Evolutionary conservation across 2,329 filamentous ascomycete genomes (phyloP).

Genomic region (Tothia fuscella): DNA sequence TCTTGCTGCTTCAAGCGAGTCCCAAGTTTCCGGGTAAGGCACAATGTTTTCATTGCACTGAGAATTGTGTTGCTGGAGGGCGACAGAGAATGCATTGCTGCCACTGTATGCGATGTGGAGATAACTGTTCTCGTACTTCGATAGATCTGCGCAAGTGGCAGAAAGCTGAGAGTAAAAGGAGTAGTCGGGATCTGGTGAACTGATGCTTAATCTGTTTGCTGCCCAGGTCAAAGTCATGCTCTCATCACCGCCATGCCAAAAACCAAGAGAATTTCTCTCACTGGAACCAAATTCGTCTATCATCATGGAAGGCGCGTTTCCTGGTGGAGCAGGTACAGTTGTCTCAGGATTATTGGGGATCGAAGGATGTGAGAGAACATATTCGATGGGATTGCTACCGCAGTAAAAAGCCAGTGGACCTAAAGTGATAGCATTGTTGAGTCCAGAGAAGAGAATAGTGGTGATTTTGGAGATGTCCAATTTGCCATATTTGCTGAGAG

Average conservation of each 20-base stretch:
- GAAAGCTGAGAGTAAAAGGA: constrained; percentile 49
- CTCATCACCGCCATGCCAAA: constrained; percentile 57
- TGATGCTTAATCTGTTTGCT: constrained; percentile 42
- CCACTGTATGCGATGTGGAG: constrained; percentile 54
- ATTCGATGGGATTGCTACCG: constrained; percentile 37
- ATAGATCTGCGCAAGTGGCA: constrained; percentile 44
- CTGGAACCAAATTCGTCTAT: constrained; percentile 48
- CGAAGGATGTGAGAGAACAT: constrained; percentile 22
- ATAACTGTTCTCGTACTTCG: constrained; percentile 43
- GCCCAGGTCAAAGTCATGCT: constrained; percentile 41
- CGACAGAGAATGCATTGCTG: constrained; percentile 49
- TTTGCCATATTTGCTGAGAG: constrained; percentile 40
- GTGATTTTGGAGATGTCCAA: constrained; percentile 41
- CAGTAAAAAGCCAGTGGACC: constrained; percentile 50
- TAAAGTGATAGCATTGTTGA: constrained; percentile 37
- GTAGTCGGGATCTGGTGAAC: constrained; percentile 48
- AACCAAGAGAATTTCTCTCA: constrained; percentile 45
- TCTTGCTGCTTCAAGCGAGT: constrained; percentile 51
- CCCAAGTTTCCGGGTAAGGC: constrained; percentile 56
- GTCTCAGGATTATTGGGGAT: constrained; percentile 28
- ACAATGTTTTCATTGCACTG: constrained; percentile 42
- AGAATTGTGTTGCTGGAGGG: constrained; percentile 55
- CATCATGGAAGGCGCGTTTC: constrained; percentile 38
- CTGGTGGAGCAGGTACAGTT: constrained; percentile 39
- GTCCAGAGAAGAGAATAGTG: constrained; percentile 38